phyloP scores from a whole-genome alignment of 2,329 filamentous ascomycete genomes.

The Calonectria fujianensis region DNA sequence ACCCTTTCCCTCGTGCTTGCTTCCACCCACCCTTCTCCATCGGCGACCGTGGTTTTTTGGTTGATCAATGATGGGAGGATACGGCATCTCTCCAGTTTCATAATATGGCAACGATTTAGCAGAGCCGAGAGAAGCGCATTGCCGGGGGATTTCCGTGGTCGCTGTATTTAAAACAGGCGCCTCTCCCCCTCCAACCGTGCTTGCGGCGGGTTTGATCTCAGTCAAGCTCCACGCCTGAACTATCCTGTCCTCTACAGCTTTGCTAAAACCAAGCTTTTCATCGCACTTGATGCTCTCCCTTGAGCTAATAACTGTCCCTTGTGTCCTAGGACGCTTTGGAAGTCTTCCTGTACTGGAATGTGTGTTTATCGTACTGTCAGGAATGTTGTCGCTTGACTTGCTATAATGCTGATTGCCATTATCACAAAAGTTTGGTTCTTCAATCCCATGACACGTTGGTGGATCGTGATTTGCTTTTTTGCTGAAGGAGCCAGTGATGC shows the following conservation, averaged over 20 bases:
- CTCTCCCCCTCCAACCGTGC: not conserved
- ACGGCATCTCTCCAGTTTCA: conserved; percentile 42
- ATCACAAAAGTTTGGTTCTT: not conserved
- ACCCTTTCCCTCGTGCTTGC: conserved; percentile 62
- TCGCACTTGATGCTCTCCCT: not conserved
- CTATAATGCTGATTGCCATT: conserved; percentile 29
- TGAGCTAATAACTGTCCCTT: conserved; percentile 28
- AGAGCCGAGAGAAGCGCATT: conserved; percentile 30
- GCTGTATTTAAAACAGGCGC: conserved; percentile 27
- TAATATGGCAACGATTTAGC: conserved; percentile 32
- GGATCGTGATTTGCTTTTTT: conserved; percentile 79
- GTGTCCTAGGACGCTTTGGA: conserved; percentile 39
- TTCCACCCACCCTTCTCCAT: conserved; percentile 61
- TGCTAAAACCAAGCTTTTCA: conserved; percentile 7
- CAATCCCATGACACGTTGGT: conserved; percentile 44
- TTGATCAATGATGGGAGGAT: not conserved
- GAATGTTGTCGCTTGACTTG: conserved; percentile 42
- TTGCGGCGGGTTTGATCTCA: conserved; percentile 22
- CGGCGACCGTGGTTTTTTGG: conserved; percentile 57
- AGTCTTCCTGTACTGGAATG: conserved; percentile 39
- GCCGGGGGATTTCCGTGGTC: conserved; percentile 37
- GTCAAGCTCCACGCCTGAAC: conserved; percentile 37
- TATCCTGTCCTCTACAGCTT: conserved; percentile 32
- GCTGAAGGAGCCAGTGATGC: conserved; percentile 84
- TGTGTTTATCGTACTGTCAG: conserved; percentile 36